Base-by-base conservation (phyloP, 108 stramenopile species). In the Bacterosira constricta region DNA sequence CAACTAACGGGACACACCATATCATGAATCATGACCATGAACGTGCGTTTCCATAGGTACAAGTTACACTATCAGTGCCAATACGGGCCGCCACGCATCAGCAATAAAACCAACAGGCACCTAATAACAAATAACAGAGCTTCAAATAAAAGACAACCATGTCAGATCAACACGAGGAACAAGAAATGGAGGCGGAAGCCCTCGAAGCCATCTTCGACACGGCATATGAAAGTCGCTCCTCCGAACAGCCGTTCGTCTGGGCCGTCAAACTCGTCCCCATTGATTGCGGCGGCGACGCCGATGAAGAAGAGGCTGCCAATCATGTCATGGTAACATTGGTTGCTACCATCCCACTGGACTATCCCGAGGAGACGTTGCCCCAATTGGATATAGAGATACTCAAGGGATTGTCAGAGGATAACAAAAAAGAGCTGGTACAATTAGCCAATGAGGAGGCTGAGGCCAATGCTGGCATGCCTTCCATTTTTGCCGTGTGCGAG, bases 101-200 rank as follows among this genome's bases (percentile, higher is more conserved):
- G n/a, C n/a, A n/a, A n/a, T n/a, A n/a, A n/a, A n/a, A n/a, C n/a
- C 46, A 6, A 18, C 46, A 15, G 12, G n/a, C 46, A 6, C 6
- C 4, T 4, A 15, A 18, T 18, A 7, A 51, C 20, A 1, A 21
- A 3, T 10, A 34, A 2, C 31, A 21, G 18, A 13, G 29, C 50
- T 20, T 31, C 2, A 18, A 60, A n/a, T n/a, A n/a, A n/a, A n/a
- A n/a, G n/a, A 10, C 59, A 78, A 77, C 8, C 41, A 88, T 86
- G 88, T 61, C 84, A 9, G 93, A 91, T 61, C 89, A 90, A 37
- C 79, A 83, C 27, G 84, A 88, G 69, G 93, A 94, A 70, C 93
- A 94, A 77, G 89, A 94, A 73, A 88, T 91, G 89, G 93, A 94
- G 73, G 89, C 87, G 15, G 93, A 94, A 73, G 93, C 93, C 23